Evolutionary conservation across 306 rosid genomes (phyloP).

Genomic region (Quercus dentata): DNA sequence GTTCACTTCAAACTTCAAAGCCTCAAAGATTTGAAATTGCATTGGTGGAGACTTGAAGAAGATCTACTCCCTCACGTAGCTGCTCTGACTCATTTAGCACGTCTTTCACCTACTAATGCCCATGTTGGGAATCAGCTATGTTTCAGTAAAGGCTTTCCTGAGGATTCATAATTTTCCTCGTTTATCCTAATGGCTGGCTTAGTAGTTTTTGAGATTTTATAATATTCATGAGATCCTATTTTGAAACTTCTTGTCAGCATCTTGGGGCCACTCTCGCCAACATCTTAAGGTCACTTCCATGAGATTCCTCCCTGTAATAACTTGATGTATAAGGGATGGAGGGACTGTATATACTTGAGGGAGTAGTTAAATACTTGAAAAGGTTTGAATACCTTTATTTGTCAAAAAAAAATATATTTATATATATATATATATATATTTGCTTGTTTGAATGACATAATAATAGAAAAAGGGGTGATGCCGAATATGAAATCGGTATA

Average conservation of each 20-base stretch:
- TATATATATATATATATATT: no score
- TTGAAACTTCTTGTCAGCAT: accelerated
- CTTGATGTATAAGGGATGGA: accelerated
- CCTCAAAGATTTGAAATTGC: not conserved
- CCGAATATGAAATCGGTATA: no score
- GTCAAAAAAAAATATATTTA: no score
- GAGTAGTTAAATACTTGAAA: accelerated
- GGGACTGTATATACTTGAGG: no score
- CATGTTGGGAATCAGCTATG: not conserved
- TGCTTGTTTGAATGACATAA: no score
- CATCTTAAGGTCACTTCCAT: accelerated
- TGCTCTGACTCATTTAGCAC: not conserved
- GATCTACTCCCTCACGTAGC: not conserved
- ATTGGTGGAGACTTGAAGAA: not conserved
- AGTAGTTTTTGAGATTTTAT: accelerated
- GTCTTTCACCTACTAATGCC: not conserved
- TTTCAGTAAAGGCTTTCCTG: not conserved
- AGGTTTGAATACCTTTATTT: accelerated
- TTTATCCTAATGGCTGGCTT: accelerated
- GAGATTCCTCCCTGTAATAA: no score
- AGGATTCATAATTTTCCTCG: not conserved
- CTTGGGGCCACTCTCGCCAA: accelerated
- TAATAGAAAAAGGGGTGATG: no score
- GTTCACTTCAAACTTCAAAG: not conserved
- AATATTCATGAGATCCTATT: accelerated